Evolutionary conservation across 2,329 filamentous ascomycete species (phyloP), one percentile per base, ranked within the genome.

Genomic region (Cladosporium colombiae): DNA sequence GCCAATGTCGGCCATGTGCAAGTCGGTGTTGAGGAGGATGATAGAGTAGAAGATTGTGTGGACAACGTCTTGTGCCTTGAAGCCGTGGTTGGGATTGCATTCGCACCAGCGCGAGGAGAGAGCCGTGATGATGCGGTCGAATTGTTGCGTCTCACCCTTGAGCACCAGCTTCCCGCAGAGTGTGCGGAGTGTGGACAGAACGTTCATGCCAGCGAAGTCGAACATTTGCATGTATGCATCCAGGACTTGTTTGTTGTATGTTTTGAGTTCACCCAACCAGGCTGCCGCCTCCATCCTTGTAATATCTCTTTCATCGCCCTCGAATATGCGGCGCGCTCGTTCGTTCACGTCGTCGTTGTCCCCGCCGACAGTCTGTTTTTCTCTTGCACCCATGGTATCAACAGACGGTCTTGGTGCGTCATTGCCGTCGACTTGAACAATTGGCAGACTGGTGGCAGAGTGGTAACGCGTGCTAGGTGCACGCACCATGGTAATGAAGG

Each of bases 11-110:
- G 94, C 95, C 74, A 98, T 79, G 74, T 99, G 94, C 65, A 99
- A 83, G 81, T 99, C 95, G 37, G 95, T 99, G 74, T 99, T 99
- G 69, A 99, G 85, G 13, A 99, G 84, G 74, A 99, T 89, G 69
- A 99, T 88, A 0, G 95, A 97, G 78, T 98, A 99, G 79, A 92
- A 96, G 69, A 98, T 96, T 27, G 93, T 97, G 77, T 99, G 94
- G 21, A 99, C 93, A 57, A 98, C 91, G 80, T 98, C 94, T 91
- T 73, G 87, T 64, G 90, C 88, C 78, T 95, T 97, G 84, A 98
- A 99, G 16, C 94, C 93, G 78, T 99, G 93, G 52, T 89, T 90
- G 0, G 91, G 87, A 75, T 99, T 99, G 82, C 93, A 97, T 71
- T 91, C 87, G 76, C 92, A 97, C 95, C 95, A 99, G 68, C 94